Evolutionary conservation across 345 rosid genomes (phyloP).

Genomic region (Arabidopsis arenosa): DNA sequence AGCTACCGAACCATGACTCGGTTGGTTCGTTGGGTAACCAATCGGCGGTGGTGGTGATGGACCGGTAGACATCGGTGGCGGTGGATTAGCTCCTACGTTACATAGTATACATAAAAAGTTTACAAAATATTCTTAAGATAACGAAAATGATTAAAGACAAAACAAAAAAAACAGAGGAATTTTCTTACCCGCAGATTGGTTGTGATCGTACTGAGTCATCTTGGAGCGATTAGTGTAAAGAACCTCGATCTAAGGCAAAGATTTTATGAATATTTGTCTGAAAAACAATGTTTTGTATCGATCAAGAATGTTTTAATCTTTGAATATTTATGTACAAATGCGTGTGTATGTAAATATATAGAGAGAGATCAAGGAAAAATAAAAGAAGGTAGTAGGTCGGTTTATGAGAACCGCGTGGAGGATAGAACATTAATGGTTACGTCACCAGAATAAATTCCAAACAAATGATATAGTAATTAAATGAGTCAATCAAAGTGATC

Average conservation of each 20-base stretch:
- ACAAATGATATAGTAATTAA: neutral
- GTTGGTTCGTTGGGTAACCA: constrained; percentile 42
- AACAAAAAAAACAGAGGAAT: neutral
- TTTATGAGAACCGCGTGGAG: constrained; percentile 34
- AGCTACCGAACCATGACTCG: constrained; percentile 28
- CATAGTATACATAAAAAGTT: constrained; percentile 12
- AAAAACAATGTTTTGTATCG: neutral
- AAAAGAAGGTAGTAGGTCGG: constrained; percentile 2
- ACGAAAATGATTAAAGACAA: neutral
- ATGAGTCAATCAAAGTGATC: neutral
- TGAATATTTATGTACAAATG: constrained; percentile 22
- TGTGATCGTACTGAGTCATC: constrained; percentile 39
- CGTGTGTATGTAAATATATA: constrained; percentile 13
- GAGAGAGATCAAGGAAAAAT: neutral
- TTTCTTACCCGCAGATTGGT: constrained; percentile 38
- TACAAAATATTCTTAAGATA: neutral
- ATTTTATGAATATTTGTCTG: neutral
- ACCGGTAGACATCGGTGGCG: constrained; percentile 43
- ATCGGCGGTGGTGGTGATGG: constrained; percentile 34
- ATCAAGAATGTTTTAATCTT: constrained; percentile 25
- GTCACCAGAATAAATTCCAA: neutral
- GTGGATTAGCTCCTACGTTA: constrained; percentile 36
- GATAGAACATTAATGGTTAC: constrained; percentile 12
- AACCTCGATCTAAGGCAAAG: constrained; percentile 15
- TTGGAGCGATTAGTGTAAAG: constrained; percentile 5